phyloP scores from a whole-genome alignment of 2,329 filamentous ascomycete genomes.

The Trichothecium roseum region DNA sequence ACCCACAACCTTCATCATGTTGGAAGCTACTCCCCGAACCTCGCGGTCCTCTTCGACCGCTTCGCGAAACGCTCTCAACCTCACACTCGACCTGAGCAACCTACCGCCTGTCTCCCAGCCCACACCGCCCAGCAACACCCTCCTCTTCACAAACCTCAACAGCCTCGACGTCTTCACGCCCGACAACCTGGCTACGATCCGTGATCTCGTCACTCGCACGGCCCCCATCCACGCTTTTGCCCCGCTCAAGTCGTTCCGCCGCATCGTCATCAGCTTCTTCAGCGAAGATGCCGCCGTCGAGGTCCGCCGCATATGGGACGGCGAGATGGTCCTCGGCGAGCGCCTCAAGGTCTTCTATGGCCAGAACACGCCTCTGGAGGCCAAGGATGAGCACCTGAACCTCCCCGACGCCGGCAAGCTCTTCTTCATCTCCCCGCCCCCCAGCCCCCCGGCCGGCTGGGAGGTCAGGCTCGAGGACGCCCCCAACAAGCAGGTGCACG shows the following conservation, averaged over 20 bases:
- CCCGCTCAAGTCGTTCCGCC: slow-evolving; percentile 71
- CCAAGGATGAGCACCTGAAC: slow-evolving; percentile 47
- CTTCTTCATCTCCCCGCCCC: slow-evolving; percentile 63
- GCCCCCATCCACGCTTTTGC: slow-evolving; percentile 68
- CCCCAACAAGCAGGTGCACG: slow-evolving; percentile 59
- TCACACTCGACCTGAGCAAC: slow-evolving; percentile 64
- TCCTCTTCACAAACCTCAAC: slow-evolving; percentile 73
- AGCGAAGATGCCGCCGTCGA: slow-evolving; percentile 57
- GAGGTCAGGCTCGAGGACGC: slow-evolving; percentile 58
- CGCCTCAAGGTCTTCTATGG: slow-evolving; percentile 61
- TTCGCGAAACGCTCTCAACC: slow-evolving; percentile 35
- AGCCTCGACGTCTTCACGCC: slow-evolving; percentile 64
- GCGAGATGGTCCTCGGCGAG: slow-evolving; percentile 62
- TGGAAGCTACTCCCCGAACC: slow-evolving; percentile 25
- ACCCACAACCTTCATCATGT: slow-evolving; percentile 11
- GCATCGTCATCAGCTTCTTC: slow-evolving; percentile 72
- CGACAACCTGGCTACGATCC: slow-evolving; percentile 64
- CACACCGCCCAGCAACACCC: slow-evolving; percentile 71
- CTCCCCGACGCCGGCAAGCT: slow-evolving; percentile 60
- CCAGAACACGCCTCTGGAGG: slow-evolving; percentile 46
- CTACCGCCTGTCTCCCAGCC: slow-evolving; percentile 60
- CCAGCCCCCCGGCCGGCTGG: slow-evolving; percentile 59
- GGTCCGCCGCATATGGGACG: slow-evolving; percentile 64
- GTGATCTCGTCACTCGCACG: slow-evolving; percentile 57
- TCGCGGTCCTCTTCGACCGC: slow-evolving; percentile 35